Evolutionary conservation across 495 filamentous ascomycete genomes (phyloP).

Genomic region (Trichoderma parareesei): DNA sequence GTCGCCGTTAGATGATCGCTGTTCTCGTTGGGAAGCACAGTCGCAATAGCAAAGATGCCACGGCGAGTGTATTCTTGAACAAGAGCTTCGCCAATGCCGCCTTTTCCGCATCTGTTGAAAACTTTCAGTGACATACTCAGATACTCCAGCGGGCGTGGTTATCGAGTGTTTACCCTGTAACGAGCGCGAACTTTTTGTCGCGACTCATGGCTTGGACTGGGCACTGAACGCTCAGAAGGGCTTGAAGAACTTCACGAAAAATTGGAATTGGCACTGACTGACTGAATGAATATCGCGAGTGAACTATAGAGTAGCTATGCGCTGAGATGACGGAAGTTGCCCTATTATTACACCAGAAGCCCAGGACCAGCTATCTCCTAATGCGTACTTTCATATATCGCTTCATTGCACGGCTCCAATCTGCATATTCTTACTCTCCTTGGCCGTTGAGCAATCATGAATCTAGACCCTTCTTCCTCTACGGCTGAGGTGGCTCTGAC

Average conservation of each 20-base stretch:
- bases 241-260: not conserved
- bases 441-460: too few relatives aligned
- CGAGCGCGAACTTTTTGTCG: not conserved
- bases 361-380: too few relatives aligned
- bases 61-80: slow-evolving; percentile 12
- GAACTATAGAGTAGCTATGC: too few relatives aligned
- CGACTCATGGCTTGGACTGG: not conserved
- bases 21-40: slow-evolving; percentile 19
- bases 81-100: slow-evolving; percentile 23
- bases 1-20: slow-evolving; percentile 17
- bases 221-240: not conserved
- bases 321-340: too few relatives aligned
- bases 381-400: too few relatives aligned
- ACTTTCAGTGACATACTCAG: not conserved
- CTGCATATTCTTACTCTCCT: too few relatives aligned
- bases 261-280: too few relatives aligned
- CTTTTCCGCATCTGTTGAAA: slow-evolving; percentile 18
- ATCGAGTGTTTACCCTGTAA: not conserved
- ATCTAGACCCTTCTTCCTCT: too few relatives aligned
- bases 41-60: slow-evolving; percentile 16
- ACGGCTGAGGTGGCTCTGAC: too few relatives aligned
- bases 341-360: too few relatives aligned
- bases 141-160: not conserved
- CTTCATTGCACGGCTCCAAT: too few relatives aligned
- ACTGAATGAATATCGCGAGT: too few relatives aligned